A percentile compares a stretch with the other conserved stretches of the same genome.
These are phyloP conservation scores for Ricinus communis DNA, from an alignment of 345 rosid genomes.

Conservation along the genomic window DNA sequence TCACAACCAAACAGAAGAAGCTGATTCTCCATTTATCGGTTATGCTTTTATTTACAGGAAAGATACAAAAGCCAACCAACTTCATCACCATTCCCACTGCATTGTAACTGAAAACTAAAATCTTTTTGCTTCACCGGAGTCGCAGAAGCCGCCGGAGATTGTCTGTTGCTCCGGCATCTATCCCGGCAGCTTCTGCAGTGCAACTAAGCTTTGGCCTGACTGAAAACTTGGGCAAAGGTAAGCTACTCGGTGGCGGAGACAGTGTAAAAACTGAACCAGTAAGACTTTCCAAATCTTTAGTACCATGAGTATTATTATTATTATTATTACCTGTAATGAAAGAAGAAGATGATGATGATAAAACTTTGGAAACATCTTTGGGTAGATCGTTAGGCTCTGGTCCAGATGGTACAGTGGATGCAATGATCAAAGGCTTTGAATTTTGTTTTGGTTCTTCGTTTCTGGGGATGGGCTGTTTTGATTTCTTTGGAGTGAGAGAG, in stretches of 20 bases:
- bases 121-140: slow-evolving; percentile 42
- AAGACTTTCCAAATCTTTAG: slow-evolving; percentile 27
- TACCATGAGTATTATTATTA: neutral
- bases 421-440: neutral
- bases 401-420: slow-evolving; percentile 31
- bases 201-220: slow-evolving; percentile 29
- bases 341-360: neutral
- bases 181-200: slow-evolving; percentile 34
- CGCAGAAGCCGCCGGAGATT: slow-evolving; percentile 64
- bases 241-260: slow-evolving; percentile 35
- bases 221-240: slow-evolving; percentile 33
- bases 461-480: slow-evolving; percentile 17
- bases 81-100: neutral
- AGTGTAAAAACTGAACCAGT: slow-evolving; percentile 28
- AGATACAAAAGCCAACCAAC: neutral
- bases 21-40: too few species aligned
- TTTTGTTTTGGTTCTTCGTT: slow-evolving; percentile 14
- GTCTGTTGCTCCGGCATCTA: slow-evolving; percentile 59
- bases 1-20: slow-evolving; percentile 14
- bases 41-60: slow-evolving; percentile 26
- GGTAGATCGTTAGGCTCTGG: slow-evolving; percentile 56
- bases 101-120: neutral
- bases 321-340: slow-evolving; percentile 14
- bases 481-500: slow-evolving; percentile 40
- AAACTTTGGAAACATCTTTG: slow-evolving; percentile 27